These are phyloP conservation scores for Ophiosphaerella korrae DNA, from an alignment of 2,329 filamentous ascomycete species.

Conservation along the genomic window DNA sequence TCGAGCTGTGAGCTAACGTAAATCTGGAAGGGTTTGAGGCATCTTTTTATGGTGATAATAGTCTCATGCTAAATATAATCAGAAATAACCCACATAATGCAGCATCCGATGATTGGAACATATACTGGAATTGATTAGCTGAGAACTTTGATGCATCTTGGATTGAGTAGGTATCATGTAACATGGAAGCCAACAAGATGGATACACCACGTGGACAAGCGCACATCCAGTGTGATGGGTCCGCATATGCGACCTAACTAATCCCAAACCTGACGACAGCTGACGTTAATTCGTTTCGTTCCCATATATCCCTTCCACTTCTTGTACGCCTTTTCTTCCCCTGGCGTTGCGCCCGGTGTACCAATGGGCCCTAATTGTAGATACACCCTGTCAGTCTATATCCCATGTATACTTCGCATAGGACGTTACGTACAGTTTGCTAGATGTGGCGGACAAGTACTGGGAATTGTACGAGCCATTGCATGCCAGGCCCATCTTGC, in stretches of 20 bases:
- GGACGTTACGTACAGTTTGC: constrained; percentile 59
- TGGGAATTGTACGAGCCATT: constrained; percentile 82
- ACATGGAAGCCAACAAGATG: constrained; percentile 1
- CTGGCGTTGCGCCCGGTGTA: constrained; percentile 36
- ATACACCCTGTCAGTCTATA: too few species aligned
- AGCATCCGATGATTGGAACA: too few species aligned
- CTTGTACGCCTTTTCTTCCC: constrained; percentile 42
- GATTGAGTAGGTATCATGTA: not conserved
- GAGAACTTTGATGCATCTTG: too few species aligned
- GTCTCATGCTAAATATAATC: too few species aligned
- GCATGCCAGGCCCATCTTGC: constrained; percentile 94
- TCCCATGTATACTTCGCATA: too few species aligned
- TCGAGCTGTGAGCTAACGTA: too few species aligned
- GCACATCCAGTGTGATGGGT: constrained; percentile 7
- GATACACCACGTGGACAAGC: not conserved
- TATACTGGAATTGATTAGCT: too few species aligned
- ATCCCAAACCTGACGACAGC: constrained; percentile 49
- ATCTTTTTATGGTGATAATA: too few species aligned
- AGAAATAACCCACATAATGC: too few species aligned
- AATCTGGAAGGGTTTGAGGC: too few species aligned
- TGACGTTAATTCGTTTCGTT: constrained; percentile 48
- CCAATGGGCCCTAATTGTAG: constrained; percentile 57
- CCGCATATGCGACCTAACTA: constrained; percentile 15
- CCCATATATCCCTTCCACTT: constrained; percentile 49
- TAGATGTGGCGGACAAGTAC: constrained; percentile 78